Percentiles rank a stretch among this genome's conserved stretches.
Evolutionary conservation across 371 early-diverging fungal species (phyloP).

Genomic region (Mucor irregularis): DNA sequence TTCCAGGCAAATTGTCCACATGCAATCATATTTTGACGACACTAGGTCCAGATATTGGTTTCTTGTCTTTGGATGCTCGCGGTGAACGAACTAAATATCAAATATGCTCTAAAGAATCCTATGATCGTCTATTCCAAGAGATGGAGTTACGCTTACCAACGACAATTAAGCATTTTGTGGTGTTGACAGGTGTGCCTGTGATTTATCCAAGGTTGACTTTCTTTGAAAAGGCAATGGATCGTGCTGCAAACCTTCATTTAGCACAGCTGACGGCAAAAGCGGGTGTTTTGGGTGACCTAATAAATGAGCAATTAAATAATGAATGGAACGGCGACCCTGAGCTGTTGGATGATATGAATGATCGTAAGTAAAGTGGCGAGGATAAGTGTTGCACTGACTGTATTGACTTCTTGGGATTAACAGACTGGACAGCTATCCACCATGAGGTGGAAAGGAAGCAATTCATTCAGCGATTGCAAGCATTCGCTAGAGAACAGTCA

Average conservation of each 20-base stretch:
- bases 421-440: conserved; percentile 69
- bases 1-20: conserved; percentile 21
- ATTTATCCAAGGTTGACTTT: conserved; percentile 75
- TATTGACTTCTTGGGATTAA: too few relatives aligned
- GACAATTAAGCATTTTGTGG: conserved; percentile 67
- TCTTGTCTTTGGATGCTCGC: conserved; percentile 78
- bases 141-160: conserved; percentile 42
- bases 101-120: conserved; percentile 64
- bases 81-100: conserved; percentile 70
- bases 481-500: conserved; percentile 56
- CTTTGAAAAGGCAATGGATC: conserved; percentile 64
- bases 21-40: conserved; percentile 45
- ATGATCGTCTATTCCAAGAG: conserved; percentile 61
- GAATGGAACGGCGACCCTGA: conserved; percentile 82
- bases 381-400: too few relatives aligned
- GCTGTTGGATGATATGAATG: conserved; percentile 79
- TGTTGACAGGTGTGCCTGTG: conserved; percentile 73
- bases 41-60: conserved; percentile 68
- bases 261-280: conserved; percentile 41
- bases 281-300: conserved; percentile 39
- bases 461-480: conserved; percentile 68
- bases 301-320: conserved; percentile 47
- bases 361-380: conserved; percentile 68
- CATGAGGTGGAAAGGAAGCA: conserved; percentile 72
- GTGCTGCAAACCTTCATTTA: conserved; percentile 36